Conservation (phyloP, 2,329 filamentous ascomycete species). For the Exophiala spinifera region DNA sequence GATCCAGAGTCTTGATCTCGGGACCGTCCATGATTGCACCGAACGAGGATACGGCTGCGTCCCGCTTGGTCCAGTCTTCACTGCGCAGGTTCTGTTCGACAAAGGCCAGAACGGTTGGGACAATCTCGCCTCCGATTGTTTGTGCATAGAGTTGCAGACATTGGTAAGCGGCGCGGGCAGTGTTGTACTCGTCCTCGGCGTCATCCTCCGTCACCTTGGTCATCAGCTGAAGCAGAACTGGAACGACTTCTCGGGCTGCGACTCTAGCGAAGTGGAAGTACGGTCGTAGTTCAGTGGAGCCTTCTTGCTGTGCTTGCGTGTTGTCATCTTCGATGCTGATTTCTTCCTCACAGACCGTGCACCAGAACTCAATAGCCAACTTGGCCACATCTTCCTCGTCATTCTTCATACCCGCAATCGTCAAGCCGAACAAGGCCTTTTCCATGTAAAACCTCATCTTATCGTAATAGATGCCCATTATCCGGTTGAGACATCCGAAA, state of each 20-base stretch:
- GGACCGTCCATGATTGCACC: slow-evolving; percentile 99
- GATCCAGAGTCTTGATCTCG: slow-evolving; percentile 85
- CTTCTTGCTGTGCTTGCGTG: slow-evolving; percentile 67
- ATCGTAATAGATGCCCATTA: slow-evolving; percentile 98
- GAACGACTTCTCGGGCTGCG: slow-evolving; percentile 89
- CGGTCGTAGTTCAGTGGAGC: slow-evolving; percentile 76
- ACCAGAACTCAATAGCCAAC: slow-evolving; percentile 98
- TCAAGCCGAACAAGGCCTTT: slow-evolving; percentile 95
- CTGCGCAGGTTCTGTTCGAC: slow-evolving; percentile 86
- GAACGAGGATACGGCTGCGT: slow-evolving; percentile 94
- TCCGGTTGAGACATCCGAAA: slow-evolving; percentile 95
- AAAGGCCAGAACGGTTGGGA: slow-evolving; percentile 81
- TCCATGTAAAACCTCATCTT: slow-evolving; percentile 99
- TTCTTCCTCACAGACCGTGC: slow-evolving; percentile 99
- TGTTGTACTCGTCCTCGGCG: slow-evolving; percentile 94
- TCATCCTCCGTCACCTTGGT: slow-evolving; percentile 98
- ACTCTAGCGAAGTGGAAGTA: slow-evolving; percentile 96
- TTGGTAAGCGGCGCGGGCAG: slow-evolving; percentile 92
- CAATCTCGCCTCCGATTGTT: slow-evolving; percentile 79
- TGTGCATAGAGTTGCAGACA: slow-evolving; percentile 93
- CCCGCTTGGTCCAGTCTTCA: slow-evolving; percentile 91
- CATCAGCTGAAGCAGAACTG: slow-evolving; percentile 80
- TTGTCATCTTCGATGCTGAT: slow-evolving; percentile 98
- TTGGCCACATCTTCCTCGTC: slow-evolving; percentile 97
- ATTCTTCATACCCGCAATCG: slow-evolving; percentile 97